Conservation (phyloP, 495 filamentous ascomycete species). For the Lepidopterella palustris region DNA sequence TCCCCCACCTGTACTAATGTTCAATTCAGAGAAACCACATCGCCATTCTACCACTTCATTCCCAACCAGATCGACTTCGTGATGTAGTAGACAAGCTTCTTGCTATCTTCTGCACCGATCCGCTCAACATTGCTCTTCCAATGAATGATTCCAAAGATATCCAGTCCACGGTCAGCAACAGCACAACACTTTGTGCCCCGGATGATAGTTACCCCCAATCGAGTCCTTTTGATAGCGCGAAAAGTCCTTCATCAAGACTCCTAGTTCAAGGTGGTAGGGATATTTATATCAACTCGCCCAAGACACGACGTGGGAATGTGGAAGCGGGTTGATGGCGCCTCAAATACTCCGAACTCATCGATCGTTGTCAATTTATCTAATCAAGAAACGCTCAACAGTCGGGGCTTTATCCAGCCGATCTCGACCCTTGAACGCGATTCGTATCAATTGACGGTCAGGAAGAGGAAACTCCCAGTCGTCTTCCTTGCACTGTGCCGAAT, state of each 20-base stretch:
- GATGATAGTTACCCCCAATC: background rate
- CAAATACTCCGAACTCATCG: no score
- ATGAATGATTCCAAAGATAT: background rate
- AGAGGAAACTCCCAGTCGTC: no score
- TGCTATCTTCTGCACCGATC: constrained; percentile 40
- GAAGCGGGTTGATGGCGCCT: background rate
- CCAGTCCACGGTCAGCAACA: constrained; percentile 7
- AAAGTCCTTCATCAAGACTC: background rate
- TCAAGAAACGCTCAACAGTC: no score
- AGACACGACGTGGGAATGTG: background rate
- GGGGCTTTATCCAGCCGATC: no score
- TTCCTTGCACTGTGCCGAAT: no score
- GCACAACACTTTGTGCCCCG: background rate
- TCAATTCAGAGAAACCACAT: constrained; percentile 40
- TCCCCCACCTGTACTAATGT: background rate
- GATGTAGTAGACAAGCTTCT: constrained; percentile 42
- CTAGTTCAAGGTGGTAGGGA: background rate
- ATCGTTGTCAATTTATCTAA: no score
- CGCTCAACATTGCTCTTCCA: constrained; percentile 16
- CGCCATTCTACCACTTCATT: constrained; percentile 23
- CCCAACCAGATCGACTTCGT: constrained; percentile 30
- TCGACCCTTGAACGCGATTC: no score
- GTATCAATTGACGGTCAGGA: no score
- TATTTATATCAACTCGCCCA: background rate
- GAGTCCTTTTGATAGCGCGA: background rate